Evolutionary conservation across 164 flowering plant species (phyloP), one percentile per base, ranked within the genome.

Genomic region (Nymphaea colorata): DNA sequence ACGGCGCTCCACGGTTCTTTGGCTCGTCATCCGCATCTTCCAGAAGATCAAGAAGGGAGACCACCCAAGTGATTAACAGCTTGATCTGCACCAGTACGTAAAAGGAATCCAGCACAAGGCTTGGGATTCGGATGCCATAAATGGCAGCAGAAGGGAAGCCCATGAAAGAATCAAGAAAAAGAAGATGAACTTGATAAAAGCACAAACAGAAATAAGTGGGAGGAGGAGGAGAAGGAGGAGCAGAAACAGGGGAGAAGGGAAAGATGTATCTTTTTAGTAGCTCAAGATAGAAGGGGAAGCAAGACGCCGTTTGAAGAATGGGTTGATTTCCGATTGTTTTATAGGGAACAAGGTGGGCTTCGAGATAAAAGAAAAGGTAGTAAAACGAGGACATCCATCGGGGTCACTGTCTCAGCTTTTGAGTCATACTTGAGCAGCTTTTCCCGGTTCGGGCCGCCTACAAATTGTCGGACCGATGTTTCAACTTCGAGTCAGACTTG

Each of bases 111-210:
- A 12, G n/a, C 41, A 61, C 7, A 61, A 41, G 64, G 16, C 10
- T 61, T 41, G 64, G 42, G n/a, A 61, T 12, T 12, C 7, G 11
- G 25, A 61, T 61, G 41, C 12, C 64, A 17, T 61, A 7, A 17
- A 12, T 61, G 8, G n/a, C 64, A 17, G 42, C 41, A 17, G 64
- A 61, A 61, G 64, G 64, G n/a, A 61, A 61, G n/a, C 64, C 64
- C 64, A 61, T 61, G n/a, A 51, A 51, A 51, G 57, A 51, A 8
- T 3, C 12, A 51, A 8, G 14, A 51, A 8, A 10, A 51, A 51
- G 57, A 15, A 8, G 57, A 51, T 51, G 14, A 51, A 51, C 2
- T 15, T 51, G 57, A 51, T 51, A 8, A 51, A 51, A 51, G 57
- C 14, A 51, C 57, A 10, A 51, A 51, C 57, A 51, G 14, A 25